Base-by-base conservation (phyloP, 495 filamentous ascomycete species). In the Parathielavia hyrcaniae region DNA sequence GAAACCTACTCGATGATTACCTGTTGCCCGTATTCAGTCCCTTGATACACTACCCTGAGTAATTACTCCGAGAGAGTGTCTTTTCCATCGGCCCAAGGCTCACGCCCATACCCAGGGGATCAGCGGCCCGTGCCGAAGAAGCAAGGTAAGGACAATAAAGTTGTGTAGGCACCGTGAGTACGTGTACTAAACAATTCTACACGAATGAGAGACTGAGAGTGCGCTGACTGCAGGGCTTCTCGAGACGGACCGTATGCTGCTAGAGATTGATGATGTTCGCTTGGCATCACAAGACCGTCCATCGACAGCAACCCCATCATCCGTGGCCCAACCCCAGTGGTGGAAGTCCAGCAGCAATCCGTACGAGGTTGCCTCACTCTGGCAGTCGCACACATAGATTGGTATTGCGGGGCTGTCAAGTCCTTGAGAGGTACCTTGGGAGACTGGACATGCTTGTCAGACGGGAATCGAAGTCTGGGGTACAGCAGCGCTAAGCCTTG, bases 191-290 rank as follows among this genome's bases (percentile, higher is more conserved):
- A 50, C n/a, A 38, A 50, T 50, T 38, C 48, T 50, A 50, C 48
- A 50, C 48, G 48, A 50, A 50, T 50, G 32, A 49, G 47, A 49
- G 48, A 50, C 36, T 50, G 32, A 49, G 47, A 49, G 34, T 7
- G 26, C 26, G 44, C 44, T 47, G 5, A 12, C 16, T 0, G 22
- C 17, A 47, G 23, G 4, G 26, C 14, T 14, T 9, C 2, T 20
- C 19, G 47, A 19, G 16, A 9, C 47, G 16, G 16, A 7, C 34
- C 17, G 16, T 26, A 47, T 35, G 17, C 16, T 12, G 30, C n/a
- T 35, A 19, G 30, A 49, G 16, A 16, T 35, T 35, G 16, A 17
- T 49, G n/a, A 6, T 13, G 19, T 0, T 17, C 9, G 17, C 16
- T 32, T n/a, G n/a, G 30, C 23, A 19, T 26, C 26, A 30, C 3